Percentiles rank a stretch among this genome's conserved stretches.
Conservation (phyloP, 768 basidiomycete genomes). For the Mycena epipterygia region DNA sequence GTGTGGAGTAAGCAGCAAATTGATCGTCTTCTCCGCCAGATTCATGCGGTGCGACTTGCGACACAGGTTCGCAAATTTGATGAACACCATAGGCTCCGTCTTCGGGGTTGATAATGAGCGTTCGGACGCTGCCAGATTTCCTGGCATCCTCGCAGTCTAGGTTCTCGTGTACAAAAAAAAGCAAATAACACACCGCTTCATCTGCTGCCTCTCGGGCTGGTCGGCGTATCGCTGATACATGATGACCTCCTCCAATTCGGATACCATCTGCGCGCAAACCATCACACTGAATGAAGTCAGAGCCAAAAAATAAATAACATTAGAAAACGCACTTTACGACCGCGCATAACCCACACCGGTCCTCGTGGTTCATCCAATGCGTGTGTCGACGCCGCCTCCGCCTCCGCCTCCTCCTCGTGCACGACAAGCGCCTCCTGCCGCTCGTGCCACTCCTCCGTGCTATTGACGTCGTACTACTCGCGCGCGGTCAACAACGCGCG, state of each 20-base stretch:
- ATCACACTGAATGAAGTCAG: conserved; percentile 82
- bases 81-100: conserved; percentile 98
- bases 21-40: conserved; percentile 96
- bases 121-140: conserved; percentile 99
- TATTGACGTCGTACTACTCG: conserved; percentile 90
- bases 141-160: conserved; percentile 93
- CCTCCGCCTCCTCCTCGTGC: conserved; percentile 83
- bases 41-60: conserved; percentile 95
- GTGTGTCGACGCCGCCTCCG: conserved; percentile 81
- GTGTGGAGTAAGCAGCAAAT: conserved; percentile 89
- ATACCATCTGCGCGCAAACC: conserved; percentile 98
- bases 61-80: conserved; percentile 98
- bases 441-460: conserved; percentile 99
- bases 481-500: conserved; percentile 93
- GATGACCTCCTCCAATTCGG: conserved; percentile 98
- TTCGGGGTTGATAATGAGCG: conserved; percentile 91
- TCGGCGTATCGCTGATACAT: conserved; percentile 94
- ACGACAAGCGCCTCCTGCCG: conserved; percentile 94
- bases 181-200: conserved; percentile 77
- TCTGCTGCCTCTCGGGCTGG: conserved; percentile 90
- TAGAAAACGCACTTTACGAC: conserved; percentile 85
- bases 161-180: background rate
- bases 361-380: conserved; percentile 87
- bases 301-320: background rate
- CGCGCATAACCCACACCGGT: conserved; percentile 97